phyloP scores from a whole-genome alignment of 306 rosid species.

The Parietaria judaica region DNA sequence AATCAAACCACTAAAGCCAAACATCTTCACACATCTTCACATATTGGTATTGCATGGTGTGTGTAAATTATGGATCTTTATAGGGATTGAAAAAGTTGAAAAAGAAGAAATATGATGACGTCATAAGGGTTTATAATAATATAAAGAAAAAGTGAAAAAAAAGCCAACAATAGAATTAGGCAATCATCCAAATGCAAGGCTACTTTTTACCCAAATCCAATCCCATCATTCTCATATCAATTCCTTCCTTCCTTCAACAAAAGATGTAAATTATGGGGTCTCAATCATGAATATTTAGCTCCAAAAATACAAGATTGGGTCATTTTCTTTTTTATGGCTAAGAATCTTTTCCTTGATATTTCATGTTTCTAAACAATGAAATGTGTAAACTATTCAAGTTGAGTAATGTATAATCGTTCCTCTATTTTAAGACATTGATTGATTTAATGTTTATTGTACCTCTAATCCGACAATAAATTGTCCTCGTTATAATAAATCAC shows the following conservation, averaged over 20 bases:
- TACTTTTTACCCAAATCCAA: constrained; percentile 49
- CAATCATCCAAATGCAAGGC: constrained; percentile 35
- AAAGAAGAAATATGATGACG: neutral
- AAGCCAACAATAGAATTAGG: constrained; percentile 29
- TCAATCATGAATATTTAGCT: constrained; percentile 37
- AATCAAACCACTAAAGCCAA: constrained; percentile 5
- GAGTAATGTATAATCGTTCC: too few species aligned
- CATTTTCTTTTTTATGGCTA: too few species aligned
- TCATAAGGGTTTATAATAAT: constrained; percentile 11
- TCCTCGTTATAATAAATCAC: too few species aligned
- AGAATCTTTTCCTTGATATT: too few species aligned
- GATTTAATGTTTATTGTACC: too few species aligned
- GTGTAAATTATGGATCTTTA: constrained; percentile 18
- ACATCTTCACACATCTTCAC: neutral
- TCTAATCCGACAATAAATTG: too few species aligned
- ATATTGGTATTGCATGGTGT: too few species aligned
- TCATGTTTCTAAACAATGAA: too few species aligned
- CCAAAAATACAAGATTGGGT: constrained; percentile 9
- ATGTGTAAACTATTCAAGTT: too few species aligned
- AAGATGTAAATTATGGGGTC: constrained; percentile 22
- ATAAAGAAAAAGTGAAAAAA: constrained; percentile 6
- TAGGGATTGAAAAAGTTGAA: constrained; percentile 16
- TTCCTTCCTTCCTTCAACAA: constrained; percentile 22
- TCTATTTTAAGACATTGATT: too few species aligned
- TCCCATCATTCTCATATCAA: constrained; percentile 60